Evolutionary conservation across 2,329 filamentous ascomycete genomes (phyloP), one percentile per base, ranked within the genome.

Genomic region (Fusarium sp.): DNA sequence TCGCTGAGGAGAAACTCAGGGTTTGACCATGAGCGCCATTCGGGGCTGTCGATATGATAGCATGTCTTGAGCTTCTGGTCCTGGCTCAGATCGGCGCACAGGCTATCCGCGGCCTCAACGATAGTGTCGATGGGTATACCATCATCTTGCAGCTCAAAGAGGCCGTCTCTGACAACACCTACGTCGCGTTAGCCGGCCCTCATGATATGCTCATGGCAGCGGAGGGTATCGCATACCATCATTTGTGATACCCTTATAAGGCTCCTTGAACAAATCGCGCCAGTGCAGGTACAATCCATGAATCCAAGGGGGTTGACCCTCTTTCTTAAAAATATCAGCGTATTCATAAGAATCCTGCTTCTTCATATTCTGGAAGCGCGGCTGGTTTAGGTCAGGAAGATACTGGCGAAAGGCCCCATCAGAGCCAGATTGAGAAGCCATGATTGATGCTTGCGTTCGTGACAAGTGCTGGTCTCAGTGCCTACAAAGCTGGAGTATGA

Each of bases 1-100:
- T 91, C 83, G 61, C 88, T 88, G 20, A 94, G 83, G 1, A 94
- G 84, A 73, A 94, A 93, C 79, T 95, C 93, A 0, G 93, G 93
- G 79, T 95, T 95, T 5, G 87, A 88, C 87, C 87, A 89, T 17
- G 91, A 89, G 54, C 92, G 89, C 92, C 92, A 94, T 78, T 93
- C 90, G 4, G 89, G 89, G 3, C 90, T 90, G 82, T 93, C 90
- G 72, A 94, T 86, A 77, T 92, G 90, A 76, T 92, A 48, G 2
- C 48, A 62, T 0, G 63, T 68, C 22, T 68, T 68, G 22, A 38
- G 22, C 17, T 22, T 41, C 5, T 68, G 63, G 0, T 48, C 39
- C 0, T 41, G 24, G 1, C 3, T 68, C 0, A 68, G 44, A 1
- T 5, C 22, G 1, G 18, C 12, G 9, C 54, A 54, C 1, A 68